These are phyloP conservation scores for Eremochloa ophiuroides DNA, from an alignment of 176 grass and related monocot species.

Conservation along the genomic window DNA sequence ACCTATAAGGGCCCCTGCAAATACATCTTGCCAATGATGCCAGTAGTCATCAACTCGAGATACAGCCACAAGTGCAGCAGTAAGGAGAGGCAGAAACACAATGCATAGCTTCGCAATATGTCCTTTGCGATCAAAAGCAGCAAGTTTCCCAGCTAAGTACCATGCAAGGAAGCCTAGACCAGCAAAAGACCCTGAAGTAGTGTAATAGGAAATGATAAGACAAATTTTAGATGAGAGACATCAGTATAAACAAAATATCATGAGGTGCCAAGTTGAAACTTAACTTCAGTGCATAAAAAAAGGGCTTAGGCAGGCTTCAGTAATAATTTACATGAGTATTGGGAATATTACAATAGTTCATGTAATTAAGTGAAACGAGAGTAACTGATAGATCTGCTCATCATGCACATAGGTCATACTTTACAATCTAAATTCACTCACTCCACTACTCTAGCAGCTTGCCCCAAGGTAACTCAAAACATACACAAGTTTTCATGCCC, in stretches of 20 bases:
- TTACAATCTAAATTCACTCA: not conserved
- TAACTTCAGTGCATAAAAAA: not conserved
- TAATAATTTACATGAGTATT: not conserved
- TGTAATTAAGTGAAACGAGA: not conserved
- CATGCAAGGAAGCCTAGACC: slow-evolving; percentile 83
- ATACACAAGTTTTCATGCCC: not conserved
- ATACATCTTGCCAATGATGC: slow-evolving; percentile 94
- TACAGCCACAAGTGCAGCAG: slow-evolving; percentile 66
- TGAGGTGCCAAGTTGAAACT: not conserved
- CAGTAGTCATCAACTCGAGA: slow-evolving; percentile 91
- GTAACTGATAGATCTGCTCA: not conserved
- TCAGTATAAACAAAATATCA: not conserved
- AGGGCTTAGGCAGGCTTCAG: not conserved
- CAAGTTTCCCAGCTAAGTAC: slow-evolving; percentile 81
- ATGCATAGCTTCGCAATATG: slow-evolving; percentile 76
- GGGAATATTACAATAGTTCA: not conserved
- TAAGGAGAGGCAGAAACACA: slow-evolving; percentile 61
- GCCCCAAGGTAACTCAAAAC: slow-evolving; percentile 6
- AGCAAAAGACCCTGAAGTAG: slow-evolving; percentile 68
- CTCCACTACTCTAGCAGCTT: not conserved
- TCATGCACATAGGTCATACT: not conserved
- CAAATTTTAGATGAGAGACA: not conserved
- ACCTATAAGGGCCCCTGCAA: slow-evolving; percentile 64
- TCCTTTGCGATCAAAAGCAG: slow-evolving; percentile 63
- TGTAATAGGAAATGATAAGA: not conserved